Evolutionary conservation across 805 yeast species (phyloP).

Genomic region (Lipomyces yamanashiensis): DNA sequence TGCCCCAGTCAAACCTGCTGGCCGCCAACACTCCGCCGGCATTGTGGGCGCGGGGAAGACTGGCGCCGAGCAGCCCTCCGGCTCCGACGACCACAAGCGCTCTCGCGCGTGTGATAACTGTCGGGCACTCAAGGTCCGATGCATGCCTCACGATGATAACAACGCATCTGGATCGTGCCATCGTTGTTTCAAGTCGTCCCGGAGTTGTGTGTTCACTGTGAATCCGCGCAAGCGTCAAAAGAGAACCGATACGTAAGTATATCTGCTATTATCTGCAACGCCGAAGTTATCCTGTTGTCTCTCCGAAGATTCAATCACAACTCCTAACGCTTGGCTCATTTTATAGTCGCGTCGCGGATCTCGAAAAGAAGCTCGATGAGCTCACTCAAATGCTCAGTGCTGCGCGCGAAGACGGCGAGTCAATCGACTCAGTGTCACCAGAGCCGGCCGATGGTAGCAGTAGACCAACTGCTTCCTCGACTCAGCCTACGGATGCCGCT

Average conservation of each 20-base stretch:
- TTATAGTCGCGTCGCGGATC: slow-evolving; percentile 42
- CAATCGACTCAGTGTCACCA: background rate
- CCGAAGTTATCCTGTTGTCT: background rate
- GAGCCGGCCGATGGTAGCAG: background rate
- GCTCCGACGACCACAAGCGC: slow-evolving; percentile 29
- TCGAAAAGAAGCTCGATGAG: slow-evolving; percentile 43
- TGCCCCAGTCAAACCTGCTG: background rate
- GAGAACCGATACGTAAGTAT: slow-evolving; percentile 44
- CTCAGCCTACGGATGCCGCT: background rate
- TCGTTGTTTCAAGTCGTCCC: slow-evolving; percentile 68
- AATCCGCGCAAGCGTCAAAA: slow-evolving; percentile 59
- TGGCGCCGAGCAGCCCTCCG: background rate
- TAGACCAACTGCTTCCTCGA: background rate
- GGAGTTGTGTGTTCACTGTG: slow-evolving; percentile 69
- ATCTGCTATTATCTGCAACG: background rate
- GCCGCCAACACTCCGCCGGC: background rate
- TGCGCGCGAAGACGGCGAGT: background rate
- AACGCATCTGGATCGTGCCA: slow-evolving; percentile 70
- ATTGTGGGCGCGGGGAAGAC: background rate
- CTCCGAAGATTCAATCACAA: background rate
- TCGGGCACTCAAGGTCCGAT: slow-evolving; percentile 80
- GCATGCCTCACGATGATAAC: slow-evolving; percentile 68
- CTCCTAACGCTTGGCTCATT: background rate
- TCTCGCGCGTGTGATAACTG: slow-evolving; percentile 55
- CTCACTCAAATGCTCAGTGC: slow-evolving; percentile 23